Evolutionary conservation across 257 asterid genomes (phyloP), one percentile per base, ranked within the genome.

Genomic region (Haberlea rhodopensis): DNA sequence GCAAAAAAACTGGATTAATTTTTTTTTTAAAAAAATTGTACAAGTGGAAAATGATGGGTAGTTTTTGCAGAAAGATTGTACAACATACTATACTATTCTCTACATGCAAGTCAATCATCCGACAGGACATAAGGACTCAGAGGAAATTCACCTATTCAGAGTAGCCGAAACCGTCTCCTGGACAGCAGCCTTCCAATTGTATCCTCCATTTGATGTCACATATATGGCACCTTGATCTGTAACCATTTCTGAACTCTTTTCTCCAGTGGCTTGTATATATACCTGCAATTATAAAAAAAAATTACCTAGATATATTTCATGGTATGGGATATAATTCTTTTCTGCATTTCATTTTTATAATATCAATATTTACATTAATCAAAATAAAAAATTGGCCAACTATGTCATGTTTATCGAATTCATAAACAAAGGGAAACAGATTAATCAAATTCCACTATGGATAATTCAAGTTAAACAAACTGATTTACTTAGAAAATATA

Each of bases 81-180:
- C 23, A 69, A 19, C 49, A 11, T 13, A 23, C 40, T 24, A 49
- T 4, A 52, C 0, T 22, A 4, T 8, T 60, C 28, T 53, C 32
- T 26, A 18, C n/a, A n/a, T 32, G 68, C 3, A 37, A 57, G 55
- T 31, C 20, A 45, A 55, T 40, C 61, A 26, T 11, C 24, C 21
- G 64, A 60, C 63, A 63, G 55, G 53, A 57, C 59, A 53, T 58
- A 34, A 26, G 34, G 70, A 16, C 64, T 60, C 53, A 32, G 55
- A 62, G 54, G 71, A 75, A 68, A 63, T 76, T 79, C 65, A 85
- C 97, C 98, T 87, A 77, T 92, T 89, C 64, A 92, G 81, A 65
- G 97, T 92, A 75, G 97, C 99, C 40, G 99, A 92, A 73, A 92
- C 99, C 65, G 96, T 89, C 75, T 92, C 99, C 79, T 87, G 97